These are phyloP conservation scores for Phialocephala subalpina DNA, from an alignment of 2,329 filamentous ascomycete genomes.

Conservation along the genomic window DNA sequence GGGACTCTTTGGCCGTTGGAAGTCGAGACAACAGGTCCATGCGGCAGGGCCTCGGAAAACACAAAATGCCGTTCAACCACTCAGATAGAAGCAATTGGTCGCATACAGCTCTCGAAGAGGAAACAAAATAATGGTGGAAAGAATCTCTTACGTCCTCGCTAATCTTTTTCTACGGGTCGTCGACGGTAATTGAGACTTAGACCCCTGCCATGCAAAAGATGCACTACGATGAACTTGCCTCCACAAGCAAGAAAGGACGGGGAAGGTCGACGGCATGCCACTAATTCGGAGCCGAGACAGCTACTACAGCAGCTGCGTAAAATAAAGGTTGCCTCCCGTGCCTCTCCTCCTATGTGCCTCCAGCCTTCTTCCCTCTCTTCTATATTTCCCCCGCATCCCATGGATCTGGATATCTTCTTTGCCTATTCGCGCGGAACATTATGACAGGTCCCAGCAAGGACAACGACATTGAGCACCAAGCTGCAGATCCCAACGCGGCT, in stretches of 20 bases:
- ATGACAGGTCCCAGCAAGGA: constrained; percentile 21
- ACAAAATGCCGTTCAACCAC: background rate
- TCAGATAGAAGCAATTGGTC: background rate
- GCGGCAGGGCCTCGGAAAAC: background rate
- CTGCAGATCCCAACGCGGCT: constrained; percentile 23
- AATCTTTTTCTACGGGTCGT: background rate
- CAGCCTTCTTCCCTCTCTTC: background rate
- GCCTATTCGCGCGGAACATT: constrained; percentile 7
- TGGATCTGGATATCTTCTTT: constrained; percentile 2
- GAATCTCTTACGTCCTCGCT: constrained; percentile 2
- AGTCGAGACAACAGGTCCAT: background rate
- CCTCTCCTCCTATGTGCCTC: background rate
- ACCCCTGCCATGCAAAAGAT: background rate
- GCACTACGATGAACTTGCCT: background rate
- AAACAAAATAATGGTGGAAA: background rate
- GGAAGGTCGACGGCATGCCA: background rate
- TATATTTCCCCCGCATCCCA: constrained; percentile 5
- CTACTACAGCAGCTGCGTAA: background rate
- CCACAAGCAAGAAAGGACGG: background rate
- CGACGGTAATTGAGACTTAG: background rate
- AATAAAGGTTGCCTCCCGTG: background rate
- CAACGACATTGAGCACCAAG: constrained; percentile 14
- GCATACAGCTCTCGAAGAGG: background rate
- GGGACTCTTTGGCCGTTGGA: constrained; percentile 3
- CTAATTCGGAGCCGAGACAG: background rate